Base-by-base conservation (phyloP, 176 grass and related monocot genomes). In the Elymus sibiricus region DNA sequence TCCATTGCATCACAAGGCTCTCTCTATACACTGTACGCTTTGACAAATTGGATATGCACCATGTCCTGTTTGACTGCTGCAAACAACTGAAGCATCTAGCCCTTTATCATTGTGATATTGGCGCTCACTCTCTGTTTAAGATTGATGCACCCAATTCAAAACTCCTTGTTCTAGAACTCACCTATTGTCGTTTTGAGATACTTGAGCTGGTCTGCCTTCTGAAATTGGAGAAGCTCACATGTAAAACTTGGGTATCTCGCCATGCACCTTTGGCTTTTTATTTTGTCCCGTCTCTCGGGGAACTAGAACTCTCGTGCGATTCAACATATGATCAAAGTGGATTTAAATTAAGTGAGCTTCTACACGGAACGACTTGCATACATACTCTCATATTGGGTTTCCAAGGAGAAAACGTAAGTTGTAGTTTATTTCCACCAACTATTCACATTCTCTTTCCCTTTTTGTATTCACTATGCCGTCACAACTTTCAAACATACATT, bases 331-430 rank as follows among this genome's bases (percentile, higher is more conserved):
- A 19, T 26, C 13, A 65, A 1, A 0, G 3, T 3, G 58, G 2
- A n/a, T 47, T 47, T 58, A 64, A 35, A 14, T 76, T 84, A 53
- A 76, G 71, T 26, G 58, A 84, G 42, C 19, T 84, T 51, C 60
- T 65, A 32, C 19, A 46, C 13, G 82, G 71, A 22, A 19, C 72
- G 19, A 44, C 46, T 5, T 16, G 14, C 6, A 35, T 64, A 43
- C 70, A 65, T 14, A 76, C 19, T 64, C 28, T 83, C 4, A 64
- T 2, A n/a, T 47, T 84, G 60, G 22, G 51, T 34, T 84, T 77
- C 17, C 2, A 53, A 65, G 82, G 42, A 53, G 83, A 76, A 35
- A 84, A 29, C 8, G 32, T 70, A 40, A 70, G 55, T 24, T 7
- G 68, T 13, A 13, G 17, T 70, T 70, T 5, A 6, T 39, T 39